Evolutionary conservation across 805 yeast genomes (phyloP), one percentile per base, ranked within the genome.

Genomic region (Saccharomycopsis fermentans): DNA sequence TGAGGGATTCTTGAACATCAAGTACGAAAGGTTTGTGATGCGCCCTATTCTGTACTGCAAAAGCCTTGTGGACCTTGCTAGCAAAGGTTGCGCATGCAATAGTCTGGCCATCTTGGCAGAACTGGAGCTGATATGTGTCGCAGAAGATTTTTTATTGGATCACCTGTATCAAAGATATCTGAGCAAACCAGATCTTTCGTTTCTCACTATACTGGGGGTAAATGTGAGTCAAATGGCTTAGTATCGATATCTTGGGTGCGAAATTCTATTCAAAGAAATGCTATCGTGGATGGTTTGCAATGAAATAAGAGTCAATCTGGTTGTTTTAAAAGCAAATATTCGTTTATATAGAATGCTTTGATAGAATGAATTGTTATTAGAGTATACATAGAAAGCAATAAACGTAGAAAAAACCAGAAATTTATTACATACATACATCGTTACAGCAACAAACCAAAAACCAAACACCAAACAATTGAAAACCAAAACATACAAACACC

Each of bases 251-350:
- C n/a, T n/a, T n/a, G n/a, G n/a, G n/a, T n/a, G n/a, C n/a, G n/a
- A n/a, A n/a, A n/a, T n/a, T n/a, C n/a, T n/a, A n/a, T 32, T 32
- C 4, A 32, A 32, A 4, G 2, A 14, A 3, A 32, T 32, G 35
- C 3, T 29, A 9, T 6, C 17, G 5, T 16, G 17, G 19, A 26
- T 17, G 24, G n/a, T n/a, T n/a, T n/a, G n/a, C n/a, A n/a, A n/a
- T n/a, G n/a, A n/a, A n/a, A n/a, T n/a, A n/a, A n/a, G n/a, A n/a
- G n/a, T n/a, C n/a, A n/a, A n/a, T n/a, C n/a, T n/a, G n/a, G n/a
- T n/a, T n/a, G n/a, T n/a, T n/a, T n/a, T 3, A 27, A 50, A 50
- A 50, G 53, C 53, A 50, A 29, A 50, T 29, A 29, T 50, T 50
- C 37, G 53, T 50, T 50, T 50, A 50, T 27, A 29, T 26, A 27